Evolutionary conservation across 805 yeast genomes (phyloP), one percentile per base, ranked within the genome.

Genomic region (Candida nitratophila): DNA sequence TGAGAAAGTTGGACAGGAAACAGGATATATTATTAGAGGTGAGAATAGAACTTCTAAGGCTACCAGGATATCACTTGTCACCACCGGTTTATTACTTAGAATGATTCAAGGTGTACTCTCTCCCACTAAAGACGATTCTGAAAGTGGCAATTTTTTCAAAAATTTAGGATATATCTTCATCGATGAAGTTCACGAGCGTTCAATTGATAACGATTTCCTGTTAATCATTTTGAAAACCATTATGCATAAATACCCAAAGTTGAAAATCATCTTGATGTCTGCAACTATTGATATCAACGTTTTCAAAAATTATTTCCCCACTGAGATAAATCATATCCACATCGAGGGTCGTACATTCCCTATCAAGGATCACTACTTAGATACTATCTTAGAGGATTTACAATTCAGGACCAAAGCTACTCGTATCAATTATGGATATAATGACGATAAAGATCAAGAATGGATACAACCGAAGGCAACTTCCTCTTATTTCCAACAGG

Each of bases 161-260:
- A 65, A 74, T 43, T 64, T 90, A 16, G 79, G 81, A 29, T 85
- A 83, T 55, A 76, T 90, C 33, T 80, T 90, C 35, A 79, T 90
- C 34, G 98, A 91, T 70, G 98, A 91, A 64, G 98, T 91, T n/a
- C 98, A 91, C 60, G 98, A 91, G 63, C 68, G 98, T 51, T 88
- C 96, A 0, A 77, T 90, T 44, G 98, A 91, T 54, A 80, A 90
- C 47, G 98, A 91, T 61, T 80, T 90, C 45, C 68, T 91, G 33
- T 68, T 91, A 42, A 86, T 89, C 42, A 73, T 91, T 40, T 66
- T 91, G 48, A 89, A 86, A 54, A 73, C 73, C 33, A 65, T 88
- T 4, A 54, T 81, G 50, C 56, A 64, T 11, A 71, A 69, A 40
- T 72, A 65, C 43, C 75, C 76, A 0, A 72, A 77, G 1, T 59